Evolutionary conservation across 176 grass and related monocot species (phyloP).

Genomic region (Triticum aestivum): IWGSC_CS_RefSeq_v2.1 NC_057794.1:498705957-498706456

Average conservation of each 20-base stretch:
- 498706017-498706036: slow-evolving; percentile 5
- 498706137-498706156: not conserved
- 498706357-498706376: not conserved
- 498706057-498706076: slow-evolving; percentile 27
- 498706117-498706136: not conserved
- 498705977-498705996: slow-evolving; percentile 43
- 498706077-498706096: not conserved
- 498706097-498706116: not conserved
- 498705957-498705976: slow-evolving; percentile 97
- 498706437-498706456: not conserved
- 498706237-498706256: slow-evolving; percentile 44
- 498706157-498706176: not conserved
- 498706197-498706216: slow-evolving; percentile 18
- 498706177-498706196: slow-evolving; percentile 27
- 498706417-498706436: not conserved
- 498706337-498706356: slow-evolving; percentile 33
- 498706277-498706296: slow-evolving; percentile 38
- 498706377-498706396: not conserved
- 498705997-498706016: not conserved
- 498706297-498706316: slow-evolving; percentile 26
- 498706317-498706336: slow-evolving; percentile 8
- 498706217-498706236: slow-evolving; percentile 32
- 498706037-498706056: slow-evolving; percentile 51
- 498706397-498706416: not conserved
- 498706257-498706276: slow-evolving; percentile 30